Evolutionary conservation across 352 stramenopile genomes (phyloP).

Genomic region (Pythium sukuiense): DNA sequence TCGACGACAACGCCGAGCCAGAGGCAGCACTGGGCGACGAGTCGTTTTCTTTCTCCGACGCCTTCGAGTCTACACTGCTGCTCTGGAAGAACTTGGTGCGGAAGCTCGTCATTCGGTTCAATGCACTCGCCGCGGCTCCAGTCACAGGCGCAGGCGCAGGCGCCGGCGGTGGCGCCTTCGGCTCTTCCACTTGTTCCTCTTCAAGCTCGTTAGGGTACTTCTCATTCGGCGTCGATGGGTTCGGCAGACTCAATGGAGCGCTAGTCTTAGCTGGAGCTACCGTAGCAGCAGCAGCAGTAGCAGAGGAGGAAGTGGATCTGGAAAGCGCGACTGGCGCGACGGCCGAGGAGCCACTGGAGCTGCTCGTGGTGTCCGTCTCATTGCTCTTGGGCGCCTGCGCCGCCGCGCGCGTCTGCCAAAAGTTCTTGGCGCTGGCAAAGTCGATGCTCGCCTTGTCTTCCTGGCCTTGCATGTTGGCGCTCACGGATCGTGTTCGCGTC

Average conservation of each 20-base stretch:
- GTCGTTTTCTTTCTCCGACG: conserved; percentile 16
- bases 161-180: background rate
- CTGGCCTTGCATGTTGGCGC: background rate
- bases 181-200: conserved; percentile 7
- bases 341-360: conserved; percentile 2
- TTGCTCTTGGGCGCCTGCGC: conserved; percentile 28
- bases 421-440: conserved; percentile 56
- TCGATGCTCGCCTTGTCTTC: conserved; percentile 22
- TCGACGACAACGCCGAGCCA: conserved; percentile 7
- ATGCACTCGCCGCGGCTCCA: conserved; percentile 2
- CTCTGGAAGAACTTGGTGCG: conserved; percentile 23
- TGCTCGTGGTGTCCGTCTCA: conserved; percentile 4
- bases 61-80: conserved; percentile 10
- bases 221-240: conserved; percentile 19
- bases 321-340: background rate
- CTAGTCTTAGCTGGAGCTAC: background rate
- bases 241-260: background rate
- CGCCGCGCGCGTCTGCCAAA: conserved; percentile 64
- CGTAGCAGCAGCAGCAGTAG: background rate
- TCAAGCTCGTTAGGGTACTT: conserved; percentile 20
- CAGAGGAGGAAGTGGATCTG: background rate
- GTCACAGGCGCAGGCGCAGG: conserved; percentile 2
- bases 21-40: conserved; percentile 12
- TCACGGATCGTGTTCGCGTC: background rate
- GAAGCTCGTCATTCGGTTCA: conserved; percentile 23